A percentile compares a stretch with the other conserved stretches of the same genome.
Evolutionary conservation across 345 rosid species (phyloP).

Genomic region (Acer saccharum): DNA sequence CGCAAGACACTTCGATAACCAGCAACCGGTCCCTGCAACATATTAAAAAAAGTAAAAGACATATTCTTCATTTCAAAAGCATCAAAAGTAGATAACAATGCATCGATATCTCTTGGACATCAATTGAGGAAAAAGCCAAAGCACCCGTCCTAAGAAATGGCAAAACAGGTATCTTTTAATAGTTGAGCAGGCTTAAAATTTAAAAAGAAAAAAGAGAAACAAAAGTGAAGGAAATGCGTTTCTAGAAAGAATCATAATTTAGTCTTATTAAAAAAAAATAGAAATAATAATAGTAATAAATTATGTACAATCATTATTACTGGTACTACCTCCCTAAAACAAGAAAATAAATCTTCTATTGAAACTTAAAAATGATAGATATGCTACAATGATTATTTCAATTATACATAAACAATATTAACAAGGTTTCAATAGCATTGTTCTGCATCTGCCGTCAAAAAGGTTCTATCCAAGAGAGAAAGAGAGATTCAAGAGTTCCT

Average conservation of each 20-base stretch:
- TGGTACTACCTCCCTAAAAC: neutral
- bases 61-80: conserved; percentile 11
- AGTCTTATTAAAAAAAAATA: neutral
- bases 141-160: conserved; percentile 57
- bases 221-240: conserved; percentile 13
- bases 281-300: neutral
- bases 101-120: conserved; percentile 93
- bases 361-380: neutral
- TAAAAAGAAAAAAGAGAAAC: conserved; percentile 12
- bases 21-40: conserved; percentile 66
- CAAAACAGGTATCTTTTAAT: conserved; percentile 23
- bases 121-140: conserved; percentile 56
- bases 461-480: neutral
- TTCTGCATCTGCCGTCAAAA: neutral
- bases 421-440: neutral
- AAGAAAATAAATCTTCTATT: neutral
- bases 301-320: neutral
- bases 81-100: conserved; percentile 67
- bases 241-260: neutral
- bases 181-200: conserved; percentile 16
- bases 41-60: neutral
- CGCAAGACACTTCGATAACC: conserved; percentile 87
- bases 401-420: neutral
- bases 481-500: neutral
- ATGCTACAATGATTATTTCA: neutral